These are phyloP conservation scores for Komagataella pseudopastoris DNA, from an alignment of 805 yeast genomes.

Conservation along the genomic window DNA sequence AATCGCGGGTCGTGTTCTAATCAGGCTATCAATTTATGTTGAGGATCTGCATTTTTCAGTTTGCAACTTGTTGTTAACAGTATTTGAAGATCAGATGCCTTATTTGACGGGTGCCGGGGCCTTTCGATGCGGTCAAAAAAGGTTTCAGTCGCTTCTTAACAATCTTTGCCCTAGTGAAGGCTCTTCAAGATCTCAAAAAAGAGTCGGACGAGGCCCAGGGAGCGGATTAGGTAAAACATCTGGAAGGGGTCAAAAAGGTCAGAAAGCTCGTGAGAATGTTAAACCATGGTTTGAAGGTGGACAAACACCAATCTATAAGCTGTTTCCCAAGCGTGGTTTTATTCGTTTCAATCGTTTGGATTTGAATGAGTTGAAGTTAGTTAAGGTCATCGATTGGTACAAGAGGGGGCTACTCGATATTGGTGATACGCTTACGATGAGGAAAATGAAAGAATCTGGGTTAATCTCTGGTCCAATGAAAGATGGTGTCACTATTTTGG, in stretches of 20 bases:
- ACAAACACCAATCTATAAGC: slow-evolving; percentile 80
- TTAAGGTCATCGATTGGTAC: slow-evolving; percentile 58
- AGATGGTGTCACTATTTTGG: slow-evolving; percentile 76
- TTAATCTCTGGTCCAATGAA: slow-evolving; percentile 55
- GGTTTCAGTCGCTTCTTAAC: not conserved
- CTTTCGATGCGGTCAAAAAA: not conserved
- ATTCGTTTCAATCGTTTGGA: slow-evolving; percentile 45
- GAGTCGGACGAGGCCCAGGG: slow-evolving; percentile 95
- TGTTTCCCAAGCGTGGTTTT: slow-evolving; percentile 85
- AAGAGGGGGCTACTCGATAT: slow-evolving; percentile 50
- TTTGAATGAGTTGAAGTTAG: slow-evolving; percentile 49
- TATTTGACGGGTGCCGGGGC: not conserved
- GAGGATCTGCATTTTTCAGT: not conserved
- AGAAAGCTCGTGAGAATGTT: slow-evolving; percentile 85
- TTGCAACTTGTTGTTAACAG: not conserved
- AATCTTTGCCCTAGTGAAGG: slow-evolving; percentile 2
- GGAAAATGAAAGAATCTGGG: slow-evolving; percentile 63
- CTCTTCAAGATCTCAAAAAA: slow-evolving; percentile 27
- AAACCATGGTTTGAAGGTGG: slow-evolving; percentile 98
- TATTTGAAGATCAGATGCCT: not conserved
- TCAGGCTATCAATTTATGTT: not conserved
- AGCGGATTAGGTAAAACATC: slow-evolving; percentile 89
- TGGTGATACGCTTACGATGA: slow-evolving; percentile 50
- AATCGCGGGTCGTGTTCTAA: not conserved
- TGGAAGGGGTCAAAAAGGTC: slow-evolving; percentile 98